These are phyloP conservation scores for Capsella bursapastoris DNA, from an alignment of 345 rosid genomes.

Conservation along the genomic window DNA sequence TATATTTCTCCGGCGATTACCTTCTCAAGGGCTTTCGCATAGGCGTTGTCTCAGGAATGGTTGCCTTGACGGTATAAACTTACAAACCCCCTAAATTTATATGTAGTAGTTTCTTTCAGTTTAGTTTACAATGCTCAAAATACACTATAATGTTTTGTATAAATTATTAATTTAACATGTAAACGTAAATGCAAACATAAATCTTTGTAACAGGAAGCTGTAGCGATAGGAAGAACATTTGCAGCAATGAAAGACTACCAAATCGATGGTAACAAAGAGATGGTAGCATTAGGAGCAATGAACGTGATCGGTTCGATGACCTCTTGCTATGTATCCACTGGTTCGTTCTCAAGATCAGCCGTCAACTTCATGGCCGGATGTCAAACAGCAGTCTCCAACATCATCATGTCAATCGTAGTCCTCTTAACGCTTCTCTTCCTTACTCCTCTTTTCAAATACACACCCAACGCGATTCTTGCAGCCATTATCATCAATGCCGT, in stretches of 20 bases:
- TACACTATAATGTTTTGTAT: too few species aligned
- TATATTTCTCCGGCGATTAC: conserved; percentile 66
- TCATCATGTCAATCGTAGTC: conserved; percentile 71
- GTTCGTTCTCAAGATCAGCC: conserved; percentile 84
- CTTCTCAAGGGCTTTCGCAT: conserved; percentile 71
- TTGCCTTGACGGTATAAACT: conserved; percentile 69
- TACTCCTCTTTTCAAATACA: conserved; percentile 74
- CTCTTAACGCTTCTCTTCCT: conserved; percentile 61
- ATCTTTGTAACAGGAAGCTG: conserved; percentile 65
- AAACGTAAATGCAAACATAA: too few species aligned
- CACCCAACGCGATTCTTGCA: conserved; percentile 72
- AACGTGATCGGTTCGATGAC: conserved; percentile 92
- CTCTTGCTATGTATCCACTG: conserved; percentile 93
- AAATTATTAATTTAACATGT: too few species aligned
- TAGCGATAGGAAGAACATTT: conserved; percentile 93
- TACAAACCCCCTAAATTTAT: background rate
- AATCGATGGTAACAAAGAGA: conserved; percentile 93
- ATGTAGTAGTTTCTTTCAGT: background rate
- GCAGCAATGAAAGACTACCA: conserved; percentile 93
- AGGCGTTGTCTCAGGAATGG: conserved; percentile 84
- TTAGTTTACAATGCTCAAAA: too few species aligned
- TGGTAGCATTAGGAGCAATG: conserved; percentile 94
- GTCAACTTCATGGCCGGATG: conserved; percentile 89
- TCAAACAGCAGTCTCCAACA: conserved; percentile 76
- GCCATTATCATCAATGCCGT: conserved; percentile 79